A percentile compares a stretch with the other conserved stretches of the same genome.
Conservation (phyloP, 1,284 basidiomycete species). For the Pseudozyma sp. region DNA sequence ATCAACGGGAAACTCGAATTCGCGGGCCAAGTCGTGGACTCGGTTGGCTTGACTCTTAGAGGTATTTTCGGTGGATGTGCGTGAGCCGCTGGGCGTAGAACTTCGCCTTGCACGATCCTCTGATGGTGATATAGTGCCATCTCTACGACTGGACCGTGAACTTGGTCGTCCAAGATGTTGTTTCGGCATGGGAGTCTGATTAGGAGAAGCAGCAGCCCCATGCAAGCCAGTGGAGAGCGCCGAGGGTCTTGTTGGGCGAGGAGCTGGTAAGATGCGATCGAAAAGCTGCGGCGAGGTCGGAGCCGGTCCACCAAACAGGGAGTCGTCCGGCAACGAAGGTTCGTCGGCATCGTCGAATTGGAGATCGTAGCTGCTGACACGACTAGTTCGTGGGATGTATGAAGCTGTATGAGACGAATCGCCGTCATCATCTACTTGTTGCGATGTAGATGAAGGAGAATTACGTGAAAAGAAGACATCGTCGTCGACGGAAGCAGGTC, state of each 20-base stretch:
- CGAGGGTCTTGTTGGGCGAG: slow-evolving; percentile 9
- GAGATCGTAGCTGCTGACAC: slow-evolving; percentile 49
- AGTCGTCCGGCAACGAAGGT: slow-evolving; percentile 23
- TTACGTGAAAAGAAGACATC: slow-evolving; percentile 29
- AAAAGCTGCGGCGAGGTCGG: slow-evolving; percentile 31
- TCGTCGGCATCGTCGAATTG: slow-evolving; percentile 53
- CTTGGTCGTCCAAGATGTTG: slow-evolving; percentile 19
- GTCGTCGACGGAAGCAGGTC: slow-evolving; percentile 27
- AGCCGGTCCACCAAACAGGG: slow-evolving; percentile 36
- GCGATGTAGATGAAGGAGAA: neutral
- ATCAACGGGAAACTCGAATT: slow-evolving; percentile 37
- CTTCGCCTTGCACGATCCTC: slow-evolving; percentile 20
- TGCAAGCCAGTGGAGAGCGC: neutral
- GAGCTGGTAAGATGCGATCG: slow-evolving; percentile 18
- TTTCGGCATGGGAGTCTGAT: slow-evolving; percentile 50
- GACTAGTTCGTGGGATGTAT: slow-evolving; percentile 42
- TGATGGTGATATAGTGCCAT: slow-evolving; percentile 29
- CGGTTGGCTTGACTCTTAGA: slow-evolving; percentile 1
- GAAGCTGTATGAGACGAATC: slow-evolving; percentile 17
- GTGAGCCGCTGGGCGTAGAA: slow-evolving; percentile 20
- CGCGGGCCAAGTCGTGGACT: slow-evolving; percentile 29
- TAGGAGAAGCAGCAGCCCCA: slow-evolving; percentile 17
- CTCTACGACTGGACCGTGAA: slow-evolving; percentile 28
- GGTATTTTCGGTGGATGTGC: neutral
- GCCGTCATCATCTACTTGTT: neutral